Base-by-base conservation (phyloP, 305 asterid species). In the Caryopteris hybrid region DNA sequence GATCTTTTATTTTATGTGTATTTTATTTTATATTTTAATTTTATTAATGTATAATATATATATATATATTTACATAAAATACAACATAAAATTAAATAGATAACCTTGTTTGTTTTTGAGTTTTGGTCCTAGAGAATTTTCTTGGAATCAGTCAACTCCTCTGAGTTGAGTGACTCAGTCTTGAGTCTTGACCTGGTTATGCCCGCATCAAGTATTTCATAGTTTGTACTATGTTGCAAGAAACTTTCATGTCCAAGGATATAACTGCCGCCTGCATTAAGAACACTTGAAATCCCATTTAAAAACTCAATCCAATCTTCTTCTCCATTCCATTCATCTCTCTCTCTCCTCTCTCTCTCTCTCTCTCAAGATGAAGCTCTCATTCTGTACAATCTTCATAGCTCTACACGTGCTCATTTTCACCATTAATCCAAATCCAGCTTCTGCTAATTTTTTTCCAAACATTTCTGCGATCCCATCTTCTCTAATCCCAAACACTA, bases 381-480 rank as follows among this genome's bases (percentile, higher is more conserved):
- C 63, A 22, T 20, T 54, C n/a, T 25, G 38, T 27, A 20, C 71
- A n/a, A 29, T 68, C 59, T 38, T 75, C 20, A 18, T 70, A 16
- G 14, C 60, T 51, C n/a, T 79, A 6, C 31, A 66, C 2, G 3
- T 75, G 1, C 34, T 75, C 16, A 53, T 76, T 12, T 21, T 70
- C 59, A 51, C 70, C 16, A 21, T 48, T 14, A 46, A 47, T 52
- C 72, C 72, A 6, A 8, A 60, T 39, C 64, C 80, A 34, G 22
- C 70, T 6, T 78, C 88, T 1, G 92, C 94, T 12, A 83, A 86
- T 79, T 83, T 89, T 71, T 88, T 83, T 67, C 96, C 91, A 4
- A 89, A 89, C 73, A 67, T 79, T 5, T 38, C 88, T 11, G 72
- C 96, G 6, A 84, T 88, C 21, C 96, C 91, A 8, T 14, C 73